phyloP scores from a whole-genome alignment of 768 basidiomycete genomes.

The Hygrophorus russula region DNA sequence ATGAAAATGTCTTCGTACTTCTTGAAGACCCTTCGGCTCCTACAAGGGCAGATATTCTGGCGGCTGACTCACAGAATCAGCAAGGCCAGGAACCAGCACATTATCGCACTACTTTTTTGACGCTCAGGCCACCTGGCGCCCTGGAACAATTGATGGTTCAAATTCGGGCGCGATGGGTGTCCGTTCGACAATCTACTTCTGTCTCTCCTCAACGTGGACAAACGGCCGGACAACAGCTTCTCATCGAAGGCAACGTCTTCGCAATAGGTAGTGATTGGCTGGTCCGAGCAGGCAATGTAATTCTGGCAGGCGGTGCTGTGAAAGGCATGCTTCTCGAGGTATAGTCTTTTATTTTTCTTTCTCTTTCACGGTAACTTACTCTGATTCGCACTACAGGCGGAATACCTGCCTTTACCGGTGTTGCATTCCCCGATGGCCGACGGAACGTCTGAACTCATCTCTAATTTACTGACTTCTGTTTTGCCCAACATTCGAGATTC shows the following conservation, averaged over 20 bases:
- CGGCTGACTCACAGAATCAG: conserved; percentile 27
- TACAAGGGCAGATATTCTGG: conserved; percentile 47
- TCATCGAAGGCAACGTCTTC: conserved; percentile 65
- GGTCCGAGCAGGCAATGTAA: conserved; percentile 69
- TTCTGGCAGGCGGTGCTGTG: conserved; percentile 59
- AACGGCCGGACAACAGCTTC: conserved; percentile 47
- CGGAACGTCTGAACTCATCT: conserved; percentile 62
- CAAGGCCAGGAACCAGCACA: conserved; percentile 44
- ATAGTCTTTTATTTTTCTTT: conserved; percentile 6
- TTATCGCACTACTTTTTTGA: conserved; percentile 69
- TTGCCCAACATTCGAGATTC: conserved; percentile 65
- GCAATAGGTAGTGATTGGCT: conserved; percentile 75
- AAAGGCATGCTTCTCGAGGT: conserved; percentile 86
- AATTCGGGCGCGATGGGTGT: conserved; percentile 65
- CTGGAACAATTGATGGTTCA: conserved; percentile 68
- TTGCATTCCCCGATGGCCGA: conserved; percentile 54
- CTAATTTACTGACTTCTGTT: conserved; percentile 63
- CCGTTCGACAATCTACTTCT: conserved; percentile 43
- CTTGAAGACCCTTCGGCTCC: conserved; percentile 71
- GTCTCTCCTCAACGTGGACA: conserved; percentile 32
- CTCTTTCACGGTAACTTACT: conserved; percentile 5
- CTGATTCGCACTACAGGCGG: conserved; percentile 37
- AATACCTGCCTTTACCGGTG: conserved; percentile 69
- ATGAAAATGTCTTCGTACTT: conserved; percentile 69
- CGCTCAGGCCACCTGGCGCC: conserved; percentile 60